A percentile compares a stretch with the other conserved stretches of the same genome.
Conservation (phyloP, 2,329 filamentous ascomycete species). For the Apiospora sp. region DNA sequence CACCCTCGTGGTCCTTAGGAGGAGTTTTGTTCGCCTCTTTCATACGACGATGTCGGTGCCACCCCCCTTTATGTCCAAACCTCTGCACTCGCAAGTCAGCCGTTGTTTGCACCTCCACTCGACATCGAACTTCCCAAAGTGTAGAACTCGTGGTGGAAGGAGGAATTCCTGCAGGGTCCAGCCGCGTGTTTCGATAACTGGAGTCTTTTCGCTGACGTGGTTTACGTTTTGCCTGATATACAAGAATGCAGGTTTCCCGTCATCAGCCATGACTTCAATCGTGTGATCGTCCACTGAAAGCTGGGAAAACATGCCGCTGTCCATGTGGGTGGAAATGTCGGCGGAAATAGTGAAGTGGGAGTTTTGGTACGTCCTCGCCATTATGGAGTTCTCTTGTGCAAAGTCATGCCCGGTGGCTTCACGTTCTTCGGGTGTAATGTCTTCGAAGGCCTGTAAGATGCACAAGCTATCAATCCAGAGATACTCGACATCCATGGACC, state of each 20-base stretch:
- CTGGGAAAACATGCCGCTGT: neutral
- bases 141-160: no score
- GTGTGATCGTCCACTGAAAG: neutral
- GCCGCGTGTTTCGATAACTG: no score
- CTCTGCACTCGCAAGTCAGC: no score
- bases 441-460: constrained; percentile 26
- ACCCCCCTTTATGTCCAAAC: no score
- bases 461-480: constrained; percentile 29
- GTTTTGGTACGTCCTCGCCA: constrained; percentile 26
- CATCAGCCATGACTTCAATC: constrained; percentile 5
- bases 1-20: no score
- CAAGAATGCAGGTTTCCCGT: no score
- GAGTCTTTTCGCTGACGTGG: no score
- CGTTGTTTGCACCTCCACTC: neutral
- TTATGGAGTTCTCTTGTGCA: constrained; percentile 3
- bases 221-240: no score
- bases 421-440: constrained; percentile 24
- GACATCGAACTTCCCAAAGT: neutral
- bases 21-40: no score
- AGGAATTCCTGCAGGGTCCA: no score
- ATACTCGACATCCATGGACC: constrained; percentile 24
- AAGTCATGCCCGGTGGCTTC: neutral
- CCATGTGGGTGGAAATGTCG: constrained; percentile 11
- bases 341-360: constrained; percentile 26
- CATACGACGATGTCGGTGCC: no score